A percentile compares a stretch with the other conserved stretches of the same genome.
Evolutionary conservation across 805 yeast species (phyloP).

Genomic region (Candida endomychidarum): DNA sequence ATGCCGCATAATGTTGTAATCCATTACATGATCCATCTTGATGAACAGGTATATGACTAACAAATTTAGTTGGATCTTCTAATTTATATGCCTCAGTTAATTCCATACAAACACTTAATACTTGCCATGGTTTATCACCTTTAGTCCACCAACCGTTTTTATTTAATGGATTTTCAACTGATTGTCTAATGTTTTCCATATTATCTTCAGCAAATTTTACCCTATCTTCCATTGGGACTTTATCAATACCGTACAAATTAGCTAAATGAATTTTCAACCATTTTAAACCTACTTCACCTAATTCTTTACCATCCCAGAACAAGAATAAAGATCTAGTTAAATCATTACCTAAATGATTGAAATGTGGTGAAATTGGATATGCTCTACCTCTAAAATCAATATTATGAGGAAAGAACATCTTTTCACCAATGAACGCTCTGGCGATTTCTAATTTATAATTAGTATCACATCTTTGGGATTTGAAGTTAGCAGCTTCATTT

Average conservation of each 20-base stretch:
- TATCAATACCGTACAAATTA: slow-evolving; percentile 73
- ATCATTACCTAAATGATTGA: slow-evolving; percentile 80
- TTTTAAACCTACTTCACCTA: slow-evolving; percentile 62
- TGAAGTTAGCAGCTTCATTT: slow-evolving; percentile 60
- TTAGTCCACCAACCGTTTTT: slow-evolving; percentile 64
- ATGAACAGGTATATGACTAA: slow-evolving; percentile 76
- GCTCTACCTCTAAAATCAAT: slow-evolving; percentile 84
- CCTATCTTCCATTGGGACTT: slow-evolving; percentile 66
- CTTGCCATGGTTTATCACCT: slow-evolving; percentile 87
- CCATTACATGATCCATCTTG: slow-evolving; percentile 91
- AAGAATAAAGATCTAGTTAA: slow-evolving; percentile 67
- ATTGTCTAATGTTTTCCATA: slow-evolving; percentile 51
- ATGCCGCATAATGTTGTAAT: slow-evolving; percentile 81
- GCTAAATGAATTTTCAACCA: slow-evolving; percentile 80
- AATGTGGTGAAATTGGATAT: slow-evolving; percentile 77
- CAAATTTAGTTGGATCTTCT: slow-evolving; percentile 61
- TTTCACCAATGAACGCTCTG: slow-evolving; percentile 79
- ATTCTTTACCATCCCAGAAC: slow-evolving; percentile 74
- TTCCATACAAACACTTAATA: slow-evolving; percentile 68
- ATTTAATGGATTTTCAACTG: slow-evolving; percentile 62
- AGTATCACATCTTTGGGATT: slow-evolving; percentile 90
- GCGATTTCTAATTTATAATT: slow-evolving; percentile 95
- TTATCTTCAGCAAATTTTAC: slow-evolving; percentile 57
- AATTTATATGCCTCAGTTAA: slow-evolving; percentile 58
- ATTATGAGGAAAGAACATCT: slow-evolving; percentile 75